phyloP scores from a whole-genome alignment of 257 asterid genomes.

The Solanum okadae region DNA sequence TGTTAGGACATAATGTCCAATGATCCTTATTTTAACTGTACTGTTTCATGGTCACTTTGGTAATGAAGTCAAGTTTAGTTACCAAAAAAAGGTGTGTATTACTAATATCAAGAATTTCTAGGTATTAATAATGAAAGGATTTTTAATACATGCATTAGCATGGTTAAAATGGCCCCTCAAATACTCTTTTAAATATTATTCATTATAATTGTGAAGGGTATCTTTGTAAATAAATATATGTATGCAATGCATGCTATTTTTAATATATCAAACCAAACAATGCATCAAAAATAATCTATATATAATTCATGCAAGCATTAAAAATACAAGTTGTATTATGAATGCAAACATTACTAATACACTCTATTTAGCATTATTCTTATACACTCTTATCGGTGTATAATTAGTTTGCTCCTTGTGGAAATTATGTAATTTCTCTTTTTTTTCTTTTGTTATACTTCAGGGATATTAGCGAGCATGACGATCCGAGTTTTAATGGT shows the following conservation, averaged over 20 bases:
- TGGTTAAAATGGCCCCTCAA: background rate
- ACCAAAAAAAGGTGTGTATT: background rate
- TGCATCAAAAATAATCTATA: no score
- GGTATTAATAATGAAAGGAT: background rate
- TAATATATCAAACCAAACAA: no score
- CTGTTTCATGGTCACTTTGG: background rate
- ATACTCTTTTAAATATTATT: no score
- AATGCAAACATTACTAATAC: no score
- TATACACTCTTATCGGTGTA: no score
- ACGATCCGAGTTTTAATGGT: background rate
- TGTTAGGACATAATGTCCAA: background rate
- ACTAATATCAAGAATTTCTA: no score
- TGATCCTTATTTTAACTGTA: background rate
- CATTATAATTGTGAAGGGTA: no score
- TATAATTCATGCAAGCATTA: no score
- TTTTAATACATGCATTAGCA: background rate
- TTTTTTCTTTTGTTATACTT: background rate
- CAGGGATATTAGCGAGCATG: background rate
- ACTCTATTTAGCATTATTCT: background rate
- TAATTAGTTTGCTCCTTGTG: background rate
- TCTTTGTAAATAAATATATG: no score
- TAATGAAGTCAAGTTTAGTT: background rate
- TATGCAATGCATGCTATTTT: no score
- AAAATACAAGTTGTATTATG: background rate
- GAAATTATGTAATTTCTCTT: no score